phyloP scores from a whole-genome alignment of 2,329 filamentous ascomycete species.

The Lachnellula cervina region DNA sequence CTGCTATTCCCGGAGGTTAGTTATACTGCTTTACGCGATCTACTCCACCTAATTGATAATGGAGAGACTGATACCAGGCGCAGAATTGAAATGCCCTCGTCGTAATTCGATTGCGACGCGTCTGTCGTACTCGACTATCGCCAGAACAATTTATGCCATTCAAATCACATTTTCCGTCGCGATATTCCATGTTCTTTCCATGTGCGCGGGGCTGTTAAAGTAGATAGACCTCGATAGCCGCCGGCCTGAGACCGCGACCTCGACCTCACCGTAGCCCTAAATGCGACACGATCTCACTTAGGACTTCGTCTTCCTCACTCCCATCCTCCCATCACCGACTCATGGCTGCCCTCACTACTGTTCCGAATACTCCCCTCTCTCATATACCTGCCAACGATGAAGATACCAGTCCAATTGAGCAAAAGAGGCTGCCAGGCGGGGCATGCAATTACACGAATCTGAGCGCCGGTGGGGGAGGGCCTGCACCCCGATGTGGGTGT shows the following conservation, averaged over 20 bases:
- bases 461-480: conserved; percentile 37
- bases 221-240: conserved; percentile 17
- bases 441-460: conserved; percentile 48
- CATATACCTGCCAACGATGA: conserved; percentile 21
- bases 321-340: conserved; percentile 3
- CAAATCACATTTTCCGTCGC: conserved; percentile 4
- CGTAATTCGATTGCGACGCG: conserved; percentile 23
- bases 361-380: conserved; percentile 28
- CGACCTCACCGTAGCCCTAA: conserved; percentile 12
- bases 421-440: conserved; percentile 38
- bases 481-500: conserved; percentile 45
- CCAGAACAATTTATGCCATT: conserved; percentile 3
- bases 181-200: conserved; percentile 3
- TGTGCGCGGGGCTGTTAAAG: conserved; percentile 6
- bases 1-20: conserved; percentile 1
- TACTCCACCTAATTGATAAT: conserved; percentile 4
- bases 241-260: conserved; percentile 16
- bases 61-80: conserved; percentile 6
- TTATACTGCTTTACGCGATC: conserved; percentile 1
- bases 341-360: conserved; percentile 27
- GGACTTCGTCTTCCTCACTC: conserved; percentile 10
- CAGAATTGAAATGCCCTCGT: conserved; percentile 17
- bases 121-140: conserved; percentile 4
- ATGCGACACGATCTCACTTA: conserved; percentile 21
- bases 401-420: conserved; percentile 9